Evolutionary conservation across 352 stramenopile species (phyloP), one percentile per base, ranked within the genome.

Genomic region (Saprolegnia parasitica): DNA sequence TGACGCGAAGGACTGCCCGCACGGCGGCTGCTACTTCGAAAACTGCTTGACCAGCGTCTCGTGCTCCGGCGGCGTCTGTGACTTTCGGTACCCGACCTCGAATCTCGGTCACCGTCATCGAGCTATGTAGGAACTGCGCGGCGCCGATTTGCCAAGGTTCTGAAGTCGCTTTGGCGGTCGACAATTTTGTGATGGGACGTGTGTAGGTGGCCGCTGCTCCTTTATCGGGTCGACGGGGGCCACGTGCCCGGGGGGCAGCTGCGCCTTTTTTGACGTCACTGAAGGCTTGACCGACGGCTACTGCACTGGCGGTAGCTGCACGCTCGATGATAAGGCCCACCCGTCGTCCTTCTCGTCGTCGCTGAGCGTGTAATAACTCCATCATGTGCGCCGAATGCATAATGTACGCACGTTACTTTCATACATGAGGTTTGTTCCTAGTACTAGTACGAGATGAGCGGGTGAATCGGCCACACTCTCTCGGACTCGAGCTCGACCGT

Each of bases 391-490:
- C n/a, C n/a, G n/a, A n/a, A n/a, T n/a, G n/a, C n/a, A 55, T 42
- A 18, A 67, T 32, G 29, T 5, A 2, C 13, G 23, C 11, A 35
- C 42, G 54, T 20, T 23, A 3, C 26, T n/a, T 21, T 42, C 23
- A 35, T 37, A 10, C 35, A 26, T 15, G 5, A 18, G 54, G n/a
- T n/a, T 61, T 71, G 35, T 11, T 71, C 4, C 21, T 23, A 18
- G 29, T 11, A 20, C 76, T 76, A 91, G 68, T 89, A 89, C 45
- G 80, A 65, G 37, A 91, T 79, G n/a, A 91, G 76, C 39, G 81
- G 81, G 71, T 86, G 80, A 39, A 89, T 76, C 11, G 83, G 83
- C 83, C 83, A 91, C 42, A 89, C 79, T n/a, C 83, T 80, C 72
- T 91, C 81, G 21, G 80, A 86, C 66, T 91, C 81, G 56, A 91